phyloP scores from a whole-genome alignment of 306 rosid species.

The Albizia julibrissin region DNA sequence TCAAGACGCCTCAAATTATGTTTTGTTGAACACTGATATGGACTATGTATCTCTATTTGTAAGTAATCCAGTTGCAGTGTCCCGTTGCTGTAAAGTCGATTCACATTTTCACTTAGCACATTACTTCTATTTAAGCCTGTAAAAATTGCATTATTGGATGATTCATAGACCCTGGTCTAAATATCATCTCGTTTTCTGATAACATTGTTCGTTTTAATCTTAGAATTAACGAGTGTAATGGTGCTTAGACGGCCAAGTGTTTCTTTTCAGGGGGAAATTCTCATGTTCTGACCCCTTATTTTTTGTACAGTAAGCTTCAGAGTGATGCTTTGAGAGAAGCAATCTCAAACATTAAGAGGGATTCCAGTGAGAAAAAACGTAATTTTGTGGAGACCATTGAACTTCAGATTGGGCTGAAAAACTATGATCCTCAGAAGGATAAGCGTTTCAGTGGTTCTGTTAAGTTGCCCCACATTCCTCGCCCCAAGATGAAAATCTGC shows the following conservation, averaged over 20 bases:
- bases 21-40: not conserved
- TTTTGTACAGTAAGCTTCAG: constrained; percentile 56
- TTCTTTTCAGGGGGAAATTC: not conserved
- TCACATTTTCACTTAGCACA: not conserved
- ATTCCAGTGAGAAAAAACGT: constrained; percentile 44
- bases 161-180: not conserved
- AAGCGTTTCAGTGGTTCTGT: constrained; percentile 78
- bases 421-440: constrained; percentile 73
- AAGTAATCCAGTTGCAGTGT: not conserved
- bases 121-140: not conserved
- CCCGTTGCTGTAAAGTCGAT: not conserved
- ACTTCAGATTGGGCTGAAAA: constrained; percentile 69
- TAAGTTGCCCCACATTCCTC: constrained; percentile 72
- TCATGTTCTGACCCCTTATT: not conserved
- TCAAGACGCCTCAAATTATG: not conserved
- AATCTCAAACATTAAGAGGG: constrained; percentile 41
- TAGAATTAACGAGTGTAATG: not conserved
- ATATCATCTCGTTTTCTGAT: not conserved
- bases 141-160: not conserved
- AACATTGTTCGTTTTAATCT: not conserved
- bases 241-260: not conserved
- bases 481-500: constrained; percentile 72
- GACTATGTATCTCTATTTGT: not conserved
- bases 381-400: constrained; percentile 68
- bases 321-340: constrained; percentile 65